phyloP scores from a whole-genome alignment of 169 alveolate species.

The Sarcocystis neurona region DNA sequence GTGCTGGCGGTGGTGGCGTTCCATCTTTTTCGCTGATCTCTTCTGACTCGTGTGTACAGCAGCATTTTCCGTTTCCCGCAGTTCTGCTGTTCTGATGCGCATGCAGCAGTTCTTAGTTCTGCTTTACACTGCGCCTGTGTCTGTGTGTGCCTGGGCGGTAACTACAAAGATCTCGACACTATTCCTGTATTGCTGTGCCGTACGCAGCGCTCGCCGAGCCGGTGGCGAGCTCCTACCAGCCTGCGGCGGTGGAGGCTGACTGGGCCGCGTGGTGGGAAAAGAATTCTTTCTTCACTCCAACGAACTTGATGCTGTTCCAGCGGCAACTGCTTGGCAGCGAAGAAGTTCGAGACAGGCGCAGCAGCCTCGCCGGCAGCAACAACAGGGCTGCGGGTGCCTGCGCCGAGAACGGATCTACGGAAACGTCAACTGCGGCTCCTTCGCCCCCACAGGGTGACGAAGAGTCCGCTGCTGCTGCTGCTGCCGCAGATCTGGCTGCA shows the following conservation, averaged over 20 bases:
- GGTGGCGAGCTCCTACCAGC: constrained; percentile 91
- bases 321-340: background rate
- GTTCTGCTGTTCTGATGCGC: background rate
- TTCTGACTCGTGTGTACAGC: background rate
- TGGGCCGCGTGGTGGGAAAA: constrained; percentile 97
- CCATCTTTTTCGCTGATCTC: background rate
- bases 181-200: background rate
- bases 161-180: background rate
- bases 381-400: no score
- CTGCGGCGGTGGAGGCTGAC: constrained; percentile 93
- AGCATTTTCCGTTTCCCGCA: no score
- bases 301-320: constrained; percentile 56
- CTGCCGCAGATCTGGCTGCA: background rate
- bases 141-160: background rate
- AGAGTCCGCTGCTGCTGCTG: background rate
- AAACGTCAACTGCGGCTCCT: background rate
- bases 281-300: constrained; percentile 84
- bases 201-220: constrained; percentile 44
- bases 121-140: background rate
- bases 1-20: no score
- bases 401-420: no score
- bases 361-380: no score
- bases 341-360: no score
- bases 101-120: background rate
- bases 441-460: background rate